phyloP scores from a whole-genome alignment of 805 yeast species.

The Komagataella phaffii region DNA sequence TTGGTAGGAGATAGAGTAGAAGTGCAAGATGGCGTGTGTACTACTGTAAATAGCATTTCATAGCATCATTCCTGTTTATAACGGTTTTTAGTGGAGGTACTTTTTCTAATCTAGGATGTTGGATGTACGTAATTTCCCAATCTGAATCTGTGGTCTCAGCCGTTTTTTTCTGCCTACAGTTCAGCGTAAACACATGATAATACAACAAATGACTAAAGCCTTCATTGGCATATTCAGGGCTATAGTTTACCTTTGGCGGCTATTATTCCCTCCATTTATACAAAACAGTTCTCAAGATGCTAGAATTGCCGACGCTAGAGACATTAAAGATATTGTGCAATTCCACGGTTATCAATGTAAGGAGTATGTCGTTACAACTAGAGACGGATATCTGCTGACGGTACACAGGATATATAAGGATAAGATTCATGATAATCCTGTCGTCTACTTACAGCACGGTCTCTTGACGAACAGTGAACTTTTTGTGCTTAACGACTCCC shows the following conservation, averaged over 20 bases:
- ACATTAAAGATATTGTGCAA: slow-evolving; percentile 19
- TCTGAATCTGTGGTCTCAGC: not conserved
- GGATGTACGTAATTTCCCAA: not conserved
- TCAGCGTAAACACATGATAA: not conserved
- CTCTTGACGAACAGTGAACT: slow-evolving; percentile 79
- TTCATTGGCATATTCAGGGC: not conserved
- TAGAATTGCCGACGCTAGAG: slow-evolving; percentile 11
- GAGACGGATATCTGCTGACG: slow-evolving; percentile 68
- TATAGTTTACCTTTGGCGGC: not conserved
- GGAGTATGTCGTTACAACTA: slow-evolving; percentile 65
- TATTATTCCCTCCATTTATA: not conserved
- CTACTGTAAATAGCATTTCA: not conserved
- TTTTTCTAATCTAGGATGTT: not conserved
- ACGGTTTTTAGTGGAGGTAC: not conserved
- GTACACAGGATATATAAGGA: slow-evolving; percentile 43
- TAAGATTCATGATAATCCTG: slow-evolving; percentile 13
- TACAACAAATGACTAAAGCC: not conserved
- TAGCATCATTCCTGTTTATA: not conserved
- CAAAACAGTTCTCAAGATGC: not conserved
- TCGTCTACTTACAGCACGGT: slow-evolving; percentile 85
- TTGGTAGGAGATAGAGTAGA: slow-evolving; percentile 8
- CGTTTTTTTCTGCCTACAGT: not conserved
- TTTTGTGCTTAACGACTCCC: slow-evolving; percentile 29
- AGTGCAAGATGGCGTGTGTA: not conserved
- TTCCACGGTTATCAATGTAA: slow-evolving; percentile 53